These are phyloP conservation scores for Diaporthe batatas DNA, from an alignment of 2,329 filamentous ascomycete genomes.

Conservation along the genomic window DNA sequence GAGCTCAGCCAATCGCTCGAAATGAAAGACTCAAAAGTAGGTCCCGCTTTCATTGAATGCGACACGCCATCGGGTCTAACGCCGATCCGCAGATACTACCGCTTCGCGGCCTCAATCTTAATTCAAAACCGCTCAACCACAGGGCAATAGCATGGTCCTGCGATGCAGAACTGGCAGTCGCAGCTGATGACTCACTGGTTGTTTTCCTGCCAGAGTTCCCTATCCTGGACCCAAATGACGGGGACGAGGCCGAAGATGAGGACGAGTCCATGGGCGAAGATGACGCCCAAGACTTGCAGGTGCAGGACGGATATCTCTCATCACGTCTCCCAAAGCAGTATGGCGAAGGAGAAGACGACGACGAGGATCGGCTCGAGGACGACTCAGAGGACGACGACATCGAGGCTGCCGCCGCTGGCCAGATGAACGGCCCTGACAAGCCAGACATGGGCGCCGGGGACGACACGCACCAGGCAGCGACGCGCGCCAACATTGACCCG, in stretches of 20 bases:
- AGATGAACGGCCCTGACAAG: conserved; percentile 35
- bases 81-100: conserved; percentile 56
- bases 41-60: background rate
- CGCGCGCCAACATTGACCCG: conserved; percentile 44
- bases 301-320: conserved; percentile 37
- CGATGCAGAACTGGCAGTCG: conserved; percentile 69
- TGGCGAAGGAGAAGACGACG: conserved; percentile 45
- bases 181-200: conserved; percentile 67
- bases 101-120: conserved; percentile 55
- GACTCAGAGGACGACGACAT: conserved; percentile 38
- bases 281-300: conserved; percentile 17
- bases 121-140: conserved; percentile 48
- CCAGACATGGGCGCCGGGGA: conserved; percentile 46
- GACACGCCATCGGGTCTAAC: conserved; percentile 25
- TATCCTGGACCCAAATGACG: conserved; percentile 37
- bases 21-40: conserved; percentile 39
- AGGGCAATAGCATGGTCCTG: conserved; percentile 66
- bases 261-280: conserved; percentile 32
- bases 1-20: background rate
- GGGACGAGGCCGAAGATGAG: conserved; percentile 39
- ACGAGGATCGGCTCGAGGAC: conserved; percentile 30
- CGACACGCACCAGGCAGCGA: conserved; percentile 43
- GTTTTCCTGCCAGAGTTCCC: conserved; percentile 64
- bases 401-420: conserved; percentile 29
- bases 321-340: conserved; percentile 38